Base-by-base conservation (phyloP, 352 stramenopile genomes). In the Globisporangium rhizosaccharum region DNA sequence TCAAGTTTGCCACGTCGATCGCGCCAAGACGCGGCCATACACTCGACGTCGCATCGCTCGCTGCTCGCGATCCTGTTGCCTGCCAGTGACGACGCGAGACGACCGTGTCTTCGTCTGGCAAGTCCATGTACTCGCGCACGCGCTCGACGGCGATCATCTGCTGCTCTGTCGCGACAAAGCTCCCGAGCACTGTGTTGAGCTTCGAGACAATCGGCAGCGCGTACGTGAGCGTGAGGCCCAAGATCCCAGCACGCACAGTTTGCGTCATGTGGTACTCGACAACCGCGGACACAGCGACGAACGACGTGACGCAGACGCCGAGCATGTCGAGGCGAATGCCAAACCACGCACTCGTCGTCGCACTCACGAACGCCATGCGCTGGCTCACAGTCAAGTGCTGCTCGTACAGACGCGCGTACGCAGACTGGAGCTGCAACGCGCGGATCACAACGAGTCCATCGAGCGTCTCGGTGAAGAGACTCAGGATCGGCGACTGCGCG, bases 61-160 rank as follows among this genome's bases (percentile, higher is more conserved):
- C 51, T 17, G 47, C 36, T 7, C 23, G 36, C 18, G n/a, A 15
- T 23, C 2, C 4, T 25, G 39, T 7, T 10, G 18, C 41, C 11
- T 18, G 6, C 2, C 45, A 25, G 49, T 18, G 36, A 4, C 23
- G 20, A 11, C 36, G 25, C 17, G 52, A 65, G 7, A 82, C 60
- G 5, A 70, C 51, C 1, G 42, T n/a, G 53, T 84, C 76, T 61
- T 92, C 84, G 7, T 66, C 54, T 1, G 76, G 61, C 9, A 94
- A 53, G 51, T 75, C 68, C 0, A 67, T 57, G 70, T 96, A 97
- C 65, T 96, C 88, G 33, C 85, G 79, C 28, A 97, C 74, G 17
- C 90, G 85, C 66, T 97, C 89, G 15, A 97, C 87, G 6, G 82
- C 79, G n/a, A 97, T 91, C 83, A 97, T 95, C 44, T 97, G 82